Conservation (phyloP, 148 eudicot species). For the Nepenthes mirabilis region DNA sequence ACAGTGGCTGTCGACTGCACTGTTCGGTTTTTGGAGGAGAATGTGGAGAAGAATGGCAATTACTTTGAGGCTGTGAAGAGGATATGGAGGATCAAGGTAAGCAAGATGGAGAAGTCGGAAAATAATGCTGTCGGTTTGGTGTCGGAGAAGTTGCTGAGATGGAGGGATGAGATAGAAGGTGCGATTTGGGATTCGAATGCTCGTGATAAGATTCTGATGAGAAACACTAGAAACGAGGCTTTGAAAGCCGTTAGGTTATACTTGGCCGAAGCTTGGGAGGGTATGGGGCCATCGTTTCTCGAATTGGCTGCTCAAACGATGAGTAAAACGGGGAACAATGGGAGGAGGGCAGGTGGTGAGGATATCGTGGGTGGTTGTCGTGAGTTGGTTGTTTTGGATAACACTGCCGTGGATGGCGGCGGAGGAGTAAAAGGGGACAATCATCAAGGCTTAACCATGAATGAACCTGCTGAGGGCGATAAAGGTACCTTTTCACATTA, state of each 20-base stretch:
- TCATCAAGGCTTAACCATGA: background rate
- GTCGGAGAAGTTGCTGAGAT: slow-evolving; percentile 29
- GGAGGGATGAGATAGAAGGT: slow-evolving; percentile 42
- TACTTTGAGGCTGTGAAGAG: slow-evolving; percentile 38
- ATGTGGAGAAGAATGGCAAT: slow-evolving; percentile 13
- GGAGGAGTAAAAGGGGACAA: background rate
- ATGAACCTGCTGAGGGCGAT: slow-evolving; percentile 7
- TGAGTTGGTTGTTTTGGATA: slow-evolving; percentile 1
- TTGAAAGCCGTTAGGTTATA: slow-evolving; percentile 28
- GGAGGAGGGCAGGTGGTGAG: slow-evolving; percentile 8
- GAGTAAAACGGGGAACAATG: slow-evolving; percentile 11
- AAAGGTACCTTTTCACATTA: background rate
- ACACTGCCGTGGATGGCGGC: background rate
- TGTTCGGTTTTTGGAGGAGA: slow-evolving; percentile 24
- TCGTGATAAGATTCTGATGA: slow-evolving; percentile 21
- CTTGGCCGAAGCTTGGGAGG: slow-evolving; percentile 39
- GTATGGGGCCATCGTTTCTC: slow-evolving; percentile 53
- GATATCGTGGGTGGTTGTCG: background rate
- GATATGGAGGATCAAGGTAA: slow-evolving; percentile 44
- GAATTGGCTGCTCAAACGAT: slow-evolving; percentile 24
- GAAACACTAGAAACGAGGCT: slow-evolving; percentile 31
- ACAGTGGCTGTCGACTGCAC: slow-evolving; percentile 54
- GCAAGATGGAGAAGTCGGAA: slow-evolving; percentile 17
- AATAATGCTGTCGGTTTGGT: slow-evolving; percentile 17
- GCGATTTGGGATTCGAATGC: slow-evolving; percentile 32